These are phyloP conservation scores for Colletotrichum ledebouriae DNA, from an alignment of 2,329 filamentous ascomycete species.

Conservation along the genomic window DNA sequence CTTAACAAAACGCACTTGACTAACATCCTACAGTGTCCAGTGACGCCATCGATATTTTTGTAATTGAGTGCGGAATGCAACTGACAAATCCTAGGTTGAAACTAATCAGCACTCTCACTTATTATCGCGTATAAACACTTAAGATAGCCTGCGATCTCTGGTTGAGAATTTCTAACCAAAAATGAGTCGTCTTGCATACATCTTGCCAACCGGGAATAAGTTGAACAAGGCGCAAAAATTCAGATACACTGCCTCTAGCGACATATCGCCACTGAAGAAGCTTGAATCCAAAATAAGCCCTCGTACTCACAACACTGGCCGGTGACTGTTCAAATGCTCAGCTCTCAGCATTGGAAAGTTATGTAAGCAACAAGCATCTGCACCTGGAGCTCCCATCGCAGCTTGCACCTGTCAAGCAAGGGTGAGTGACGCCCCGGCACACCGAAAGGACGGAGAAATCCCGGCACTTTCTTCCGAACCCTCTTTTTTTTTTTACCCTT, in stretches of 20 bases:
- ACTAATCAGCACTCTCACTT: too few species aligned
- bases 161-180: neutral
- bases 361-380: neutral
- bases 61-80: neutral
- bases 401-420: constrained; percentile 6
- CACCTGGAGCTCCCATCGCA: constrained; percentile 22
- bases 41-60: neutral
- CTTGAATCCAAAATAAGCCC: too few species aligned
- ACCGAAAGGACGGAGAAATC: constrained; percentile 37
- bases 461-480: neutral
- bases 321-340: neutral
- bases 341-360: neutral
- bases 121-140: too few species aligned
- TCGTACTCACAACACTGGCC: neutral
- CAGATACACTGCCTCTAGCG: neutral
- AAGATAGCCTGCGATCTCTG: neutral
- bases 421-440: constrained; percentile 36
- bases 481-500: constrained; percentile 4
- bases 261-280: neutral
- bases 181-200: neutral
- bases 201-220: neutral
- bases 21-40: constrained; percentile 1
- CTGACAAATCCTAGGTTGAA: too few species aligned
- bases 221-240: neutral
- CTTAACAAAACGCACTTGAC: constrained; percentile 11